Evolutionary conservation across 2,329 filamentous ascomycete genomes (phyloP).

Genomic region (Fusarium torreyae): DNA sequence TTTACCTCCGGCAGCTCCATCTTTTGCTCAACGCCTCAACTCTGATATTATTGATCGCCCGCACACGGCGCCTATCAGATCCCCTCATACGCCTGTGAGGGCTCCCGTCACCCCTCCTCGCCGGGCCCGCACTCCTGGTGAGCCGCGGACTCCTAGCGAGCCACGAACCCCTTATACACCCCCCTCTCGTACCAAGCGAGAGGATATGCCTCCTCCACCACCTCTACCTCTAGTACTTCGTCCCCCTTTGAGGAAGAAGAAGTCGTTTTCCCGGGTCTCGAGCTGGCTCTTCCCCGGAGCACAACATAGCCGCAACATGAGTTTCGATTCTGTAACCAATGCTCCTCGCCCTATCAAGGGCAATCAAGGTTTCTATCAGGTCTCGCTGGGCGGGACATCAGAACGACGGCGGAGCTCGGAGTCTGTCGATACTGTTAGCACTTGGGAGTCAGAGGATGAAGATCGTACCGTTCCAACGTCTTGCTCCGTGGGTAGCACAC

Average conservation of each 20-base stretch:
- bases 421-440: conserved; percentile 64
- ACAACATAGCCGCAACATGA: conserved; percentile 57
- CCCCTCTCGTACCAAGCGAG: conserved; percentile 46
- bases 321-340: conserved; percentile 69
- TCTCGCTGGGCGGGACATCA: conserved; percentile 56
- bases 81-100: conserved; percentile 54
- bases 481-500: conserved; percentile 64
- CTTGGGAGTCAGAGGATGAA: conserved; percentile 65
- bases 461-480: conserved; percentile 64
- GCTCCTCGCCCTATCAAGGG: conserved; percentile 66
- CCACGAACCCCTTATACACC: conserved; percentile 49
- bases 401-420: conserved; percentile 59
- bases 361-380: conserved; percentile 72
- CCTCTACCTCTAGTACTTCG: conserved; percentile 72
- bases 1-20: conserved; percentile 69
- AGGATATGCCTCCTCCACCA: conserved; percentile 64
- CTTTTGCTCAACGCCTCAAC: conserved; percentile 70
- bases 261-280: conserved; percentile 75
- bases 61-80: conserved; percentile 54
- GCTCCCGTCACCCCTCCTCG: conserved; percentile 50
- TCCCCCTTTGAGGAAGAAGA: conserved; percentile 76
- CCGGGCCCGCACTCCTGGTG: conserved; percentile 52
- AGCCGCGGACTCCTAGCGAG: conserved; percentile 49
- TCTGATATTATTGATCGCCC: conserved; percentile 59
- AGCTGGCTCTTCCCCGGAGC: conserved; percentile 69